These are phyloP conservation scores for Fusarium dimerum DNA, from an alignment of 2,329 filamentous ascomycete genomes.

Conservation along the genomic window DNA sequence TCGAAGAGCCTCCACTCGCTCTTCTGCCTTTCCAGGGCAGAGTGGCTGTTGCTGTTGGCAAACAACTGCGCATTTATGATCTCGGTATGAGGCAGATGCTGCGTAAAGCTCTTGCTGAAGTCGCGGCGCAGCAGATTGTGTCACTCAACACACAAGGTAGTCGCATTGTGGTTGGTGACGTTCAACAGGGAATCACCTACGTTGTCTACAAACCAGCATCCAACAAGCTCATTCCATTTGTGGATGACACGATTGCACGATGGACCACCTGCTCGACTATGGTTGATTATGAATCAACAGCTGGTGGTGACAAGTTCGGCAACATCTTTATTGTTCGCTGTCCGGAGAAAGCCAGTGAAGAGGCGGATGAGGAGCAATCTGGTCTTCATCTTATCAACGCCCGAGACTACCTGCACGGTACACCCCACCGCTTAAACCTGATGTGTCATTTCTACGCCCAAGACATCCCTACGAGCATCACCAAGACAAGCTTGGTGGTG, in stretches of 20 bases:
- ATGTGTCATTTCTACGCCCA: constrained; percentile 89
- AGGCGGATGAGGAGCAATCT: constrained; percentile 88
- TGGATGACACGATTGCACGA: constrained; percentile 82
- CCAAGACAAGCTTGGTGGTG: constrained; percentile 86
- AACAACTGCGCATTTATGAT: constrained; percentile 83
- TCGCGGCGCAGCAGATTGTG: constrained; percentile 80
- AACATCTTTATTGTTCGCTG: constrained; percentile 93
- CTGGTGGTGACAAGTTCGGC: constrained; percentile 96
- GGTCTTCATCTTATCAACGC: constrained; percentile 91
- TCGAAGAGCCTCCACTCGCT: constrained; percentile 88
- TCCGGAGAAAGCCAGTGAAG: constrained; percentile 80
- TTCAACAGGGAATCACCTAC: constrained; percentile 88
- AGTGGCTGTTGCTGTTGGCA: constrained; percentile 81
- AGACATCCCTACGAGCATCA: constrained; percentile 87
- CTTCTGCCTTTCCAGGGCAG: constrained; percentile 91
- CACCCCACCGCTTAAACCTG: constrained; percentile 79
- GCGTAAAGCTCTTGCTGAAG: constrained; percentile 83
- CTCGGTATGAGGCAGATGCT: constrained; percentile 90
- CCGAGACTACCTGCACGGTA: constrained; percentile 84
- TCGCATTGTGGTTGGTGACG: constrained; percentile 88
- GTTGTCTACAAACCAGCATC: constrained; percentile 91
- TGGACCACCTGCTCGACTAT: constrained; percentile 92
- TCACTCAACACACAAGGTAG: constrained; percentile 87
- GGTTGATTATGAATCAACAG: constrained; percentile 96
- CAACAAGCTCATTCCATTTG: constrained; percentile 91